phyloP scores from a whole-genome alignment of 495 filamentous ascomycete species.

The Neurospora hispaniola region DNA sequence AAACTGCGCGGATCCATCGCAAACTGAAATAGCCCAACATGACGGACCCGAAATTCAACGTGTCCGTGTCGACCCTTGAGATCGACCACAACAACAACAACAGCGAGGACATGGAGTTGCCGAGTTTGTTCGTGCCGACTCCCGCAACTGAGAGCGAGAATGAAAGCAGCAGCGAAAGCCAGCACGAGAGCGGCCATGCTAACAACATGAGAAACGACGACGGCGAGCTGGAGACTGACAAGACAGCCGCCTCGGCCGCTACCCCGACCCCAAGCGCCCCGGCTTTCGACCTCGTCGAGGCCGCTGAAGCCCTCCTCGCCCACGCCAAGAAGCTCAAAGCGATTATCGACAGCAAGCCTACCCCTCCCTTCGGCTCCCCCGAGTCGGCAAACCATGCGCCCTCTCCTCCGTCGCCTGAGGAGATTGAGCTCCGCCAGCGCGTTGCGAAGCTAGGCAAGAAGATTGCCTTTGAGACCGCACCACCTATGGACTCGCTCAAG shows the following conservation, averaged over 20 bases:
- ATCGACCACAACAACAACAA: not conserved
- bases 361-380: not conserved
- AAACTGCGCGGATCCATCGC: not conserved
- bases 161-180: not conserved
- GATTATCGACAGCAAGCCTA: not conserved
- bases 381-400: not conserved
- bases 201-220: not conserved
- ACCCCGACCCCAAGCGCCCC: not conserved
- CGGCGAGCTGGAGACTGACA: not conserved
- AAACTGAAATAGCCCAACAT: not conserved
- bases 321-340: slow-evolving; percentile 12
- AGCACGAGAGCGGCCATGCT: not conserved
- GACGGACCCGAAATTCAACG: not conserved
- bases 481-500: slow-evolving; percentile 13
- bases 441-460: slow-evolving; percentile 14
- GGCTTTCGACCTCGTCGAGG: slow-evolving; percentile 14
- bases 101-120: not conserved
- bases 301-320: slow-evolving; percentile 15
- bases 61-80: not conserved
- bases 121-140: not conserved
- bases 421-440: not conserved
- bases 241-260: not conserved
- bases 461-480: slow-evolving; percentile 13
- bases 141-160: not conserved
- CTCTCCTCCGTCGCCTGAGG: not conserved